Base-by-base conservation (phyloP, 192 early-diverging fungal species). In the Backusella tuberculispora region DNA sequence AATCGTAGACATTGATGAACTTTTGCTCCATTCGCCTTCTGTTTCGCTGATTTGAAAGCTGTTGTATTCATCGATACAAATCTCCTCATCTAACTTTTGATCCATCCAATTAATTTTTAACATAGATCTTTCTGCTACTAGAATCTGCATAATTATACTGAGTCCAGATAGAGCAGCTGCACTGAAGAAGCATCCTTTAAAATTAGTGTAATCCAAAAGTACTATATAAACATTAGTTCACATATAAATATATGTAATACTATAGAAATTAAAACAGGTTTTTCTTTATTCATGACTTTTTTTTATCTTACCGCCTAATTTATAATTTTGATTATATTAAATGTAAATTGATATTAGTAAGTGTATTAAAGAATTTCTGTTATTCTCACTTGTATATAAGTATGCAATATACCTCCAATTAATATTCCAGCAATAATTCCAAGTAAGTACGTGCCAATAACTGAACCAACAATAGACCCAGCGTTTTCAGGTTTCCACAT, bases 11-110 rank as follows among this genome's bases (percentile, higher is more conserved):
- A 67, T 21, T 41, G 66, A 67, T 13, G 66, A 67, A 21, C 41
- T 67, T 67, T 67, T 67, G 42, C 66, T 67, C 66, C 66, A 67
- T 21, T 42, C 34, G 5, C 66, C 66, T 24, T 60, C 53, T 21
- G 37, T 41, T 43, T 67, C 66, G 24, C n/a, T 60, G 2, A 60
- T 60, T 60, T 60, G 53, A 60, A 26, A 60, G 53, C 53, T 60
- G 21, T 60, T 60, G 13, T 19, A 60, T 60, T 60, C 53, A 60
- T 13, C 21, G 26, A 26, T 24, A 5, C 53, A 60, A 8, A 60
- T 60, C 40, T 42, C 41, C 6, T 42, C 66, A 21, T 67, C 66
- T 12, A 67, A 21, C 5, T 43, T 41, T 67, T 41, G 37, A 4
- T 67, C 38, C 41, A 43, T 19, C 66, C 66, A 67, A 5, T 42